Percentiles rank a stretch among this genome's conserved stretches.
These are phyloP conservation scores for Tetracladium setigerum DNA, from an alignment of 495 filamentous ascomycete species.

Conservation along the genomic window DNA sequence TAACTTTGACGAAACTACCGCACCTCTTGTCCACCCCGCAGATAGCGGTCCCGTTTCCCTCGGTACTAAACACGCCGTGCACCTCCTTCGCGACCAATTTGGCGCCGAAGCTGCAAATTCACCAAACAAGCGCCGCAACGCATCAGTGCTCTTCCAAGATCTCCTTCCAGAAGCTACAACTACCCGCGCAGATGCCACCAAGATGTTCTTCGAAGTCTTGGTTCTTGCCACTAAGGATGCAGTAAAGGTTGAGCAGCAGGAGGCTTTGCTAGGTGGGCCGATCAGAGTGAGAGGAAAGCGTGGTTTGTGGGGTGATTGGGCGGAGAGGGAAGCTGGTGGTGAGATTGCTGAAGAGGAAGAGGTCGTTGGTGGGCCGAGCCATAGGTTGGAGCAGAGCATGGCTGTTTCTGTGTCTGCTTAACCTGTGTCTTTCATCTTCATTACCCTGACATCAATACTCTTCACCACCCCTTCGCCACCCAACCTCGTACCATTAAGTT, in stretches of 20 bases:
- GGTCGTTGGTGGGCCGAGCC: slow-evolving; percentile 4
- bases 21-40: slow-evolving; percentile 64
- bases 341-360: slow-evolving; percentile 27
- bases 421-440: background rate
- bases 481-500: too few relatives aligned
- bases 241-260: slow-evolving; percentile 90
- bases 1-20: slow-evolving; percentile 68
- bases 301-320: slow-evolving; percentile 92
- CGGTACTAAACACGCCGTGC: slow-evolving; percentile 91
- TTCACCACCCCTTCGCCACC: too few relatives aligned
- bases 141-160: slow-evolving; percentile 80
- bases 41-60: slow-evolving; percentile 78
- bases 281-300: slow-evolving; percentile 81
- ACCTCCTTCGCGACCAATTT: slow-evolving; percentile 84
- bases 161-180: slow-evolving; percentile 75
- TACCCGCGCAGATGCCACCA: slow-evolving; percentile 81
- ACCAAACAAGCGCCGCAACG: slow-evolving; percentile 63
- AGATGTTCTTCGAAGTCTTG: slow-evolving; percentile 98
- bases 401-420: slow-evolving; percentile 15
- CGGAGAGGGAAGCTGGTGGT: slow-evolving; percentile 69
- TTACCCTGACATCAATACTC: too few relatives aligned
- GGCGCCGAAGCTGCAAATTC: slow-evolving; percentile 53
- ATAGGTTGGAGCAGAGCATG: slow-evolving; percentile 6
- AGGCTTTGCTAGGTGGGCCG: slow-evolving; percentile 60
- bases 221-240: slow-evolving; percentile 97